Evolutionary conservation across 176 grass and related monocot species (phyloP).

Genomic region (Alloteropsis semialata): DNA sequence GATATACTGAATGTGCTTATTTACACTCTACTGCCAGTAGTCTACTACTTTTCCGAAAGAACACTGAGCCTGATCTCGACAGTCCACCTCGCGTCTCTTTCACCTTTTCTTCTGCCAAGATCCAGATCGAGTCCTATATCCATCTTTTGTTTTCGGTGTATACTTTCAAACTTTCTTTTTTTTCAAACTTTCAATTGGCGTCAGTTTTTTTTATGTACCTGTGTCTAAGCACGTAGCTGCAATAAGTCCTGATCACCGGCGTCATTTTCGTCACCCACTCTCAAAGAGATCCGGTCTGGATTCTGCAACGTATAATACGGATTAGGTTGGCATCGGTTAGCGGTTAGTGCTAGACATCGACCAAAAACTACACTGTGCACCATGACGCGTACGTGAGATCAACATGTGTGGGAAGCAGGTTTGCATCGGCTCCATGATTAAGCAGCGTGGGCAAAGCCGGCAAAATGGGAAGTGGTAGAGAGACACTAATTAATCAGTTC

Average conservation of each 20-base stretch:
- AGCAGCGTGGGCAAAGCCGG: background rate
- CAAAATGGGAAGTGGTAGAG: background rate
- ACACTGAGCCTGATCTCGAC: slow-evolving; percentile 30
- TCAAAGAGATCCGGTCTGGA: slow-evolving; percentile 26
- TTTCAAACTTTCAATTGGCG: background rate
- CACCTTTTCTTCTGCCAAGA: slow-evolving; percentile 29
- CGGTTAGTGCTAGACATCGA: slow-evolving; percentile 3
- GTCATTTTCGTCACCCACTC: slow-evolving; percentile 37
- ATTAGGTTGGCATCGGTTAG: slow-evolving; percentile 2
- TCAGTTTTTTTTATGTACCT: background rate
- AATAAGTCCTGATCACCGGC: slow-evolving; percentile 17
- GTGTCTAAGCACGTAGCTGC: slow-evolving; percentile 13
- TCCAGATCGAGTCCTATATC: slow-evolving; percentile 3
- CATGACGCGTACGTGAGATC: slow-evolving; percentile 35
- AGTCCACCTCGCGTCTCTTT: slow-evolving; percentile 41
- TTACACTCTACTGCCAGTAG: background rate
- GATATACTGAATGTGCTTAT: background rate
- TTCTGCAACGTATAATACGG: slow-evolving; percentile 21
- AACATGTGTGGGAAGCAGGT: slow-evolving; percentile 21
- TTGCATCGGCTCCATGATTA: background rate
- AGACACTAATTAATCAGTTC: background rate
- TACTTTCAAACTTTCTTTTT: background rate
- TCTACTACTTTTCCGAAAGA: slow-evolving; percentile 25
- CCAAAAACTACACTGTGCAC: background rate
- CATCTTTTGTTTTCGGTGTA: background rate